Evolutionary conservation across 306 rosid species (phyloP).

Genomic region (Cucurbita moschata): DNA sequence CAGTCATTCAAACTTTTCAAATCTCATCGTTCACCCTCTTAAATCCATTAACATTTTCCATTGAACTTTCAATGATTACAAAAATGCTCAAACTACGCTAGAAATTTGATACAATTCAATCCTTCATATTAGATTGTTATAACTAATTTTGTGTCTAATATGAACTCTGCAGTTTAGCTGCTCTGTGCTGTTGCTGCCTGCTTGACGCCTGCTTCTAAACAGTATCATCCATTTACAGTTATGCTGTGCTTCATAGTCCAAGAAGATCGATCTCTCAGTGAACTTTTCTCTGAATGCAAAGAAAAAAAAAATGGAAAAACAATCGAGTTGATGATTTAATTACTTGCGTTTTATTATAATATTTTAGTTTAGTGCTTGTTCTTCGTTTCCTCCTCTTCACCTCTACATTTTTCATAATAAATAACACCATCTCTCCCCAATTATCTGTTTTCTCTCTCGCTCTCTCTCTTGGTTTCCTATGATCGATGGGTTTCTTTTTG

Average conservation of each 20-base stretch:
- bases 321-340: neutral
- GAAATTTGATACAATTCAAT: too few species aligned
- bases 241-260: neutral
- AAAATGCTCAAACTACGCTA: too few species aligned
- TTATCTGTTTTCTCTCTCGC: neutral
- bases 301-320: neutral
- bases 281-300: neutral
- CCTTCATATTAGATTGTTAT: too few species aligned
- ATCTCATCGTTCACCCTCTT: neutral
- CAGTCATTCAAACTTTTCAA: too few species aligned
- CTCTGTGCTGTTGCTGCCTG: conserved; percentile 88
- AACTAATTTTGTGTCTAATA: neutral
- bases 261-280: neutral
- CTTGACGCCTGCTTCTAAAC: conserved; percentile 81
- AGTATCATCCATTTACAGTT: neutral
- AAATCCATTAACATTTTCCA: neutral
- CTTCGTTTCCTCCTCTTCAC: neutral
- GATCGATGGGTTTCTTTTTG: neutral
- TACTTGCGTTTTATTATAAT: neutral
- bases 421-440: neutral
- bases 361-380: neutral
- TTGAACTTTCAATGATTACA: too few species aligned
- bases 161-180: conserved; percentile 67
- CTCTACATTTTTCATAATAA: neutral
- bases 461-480: too few species aligned